phyloP scores from a whole-genome alignment of 208 protist genomes.

The Naegleria fowleri region DNA sequence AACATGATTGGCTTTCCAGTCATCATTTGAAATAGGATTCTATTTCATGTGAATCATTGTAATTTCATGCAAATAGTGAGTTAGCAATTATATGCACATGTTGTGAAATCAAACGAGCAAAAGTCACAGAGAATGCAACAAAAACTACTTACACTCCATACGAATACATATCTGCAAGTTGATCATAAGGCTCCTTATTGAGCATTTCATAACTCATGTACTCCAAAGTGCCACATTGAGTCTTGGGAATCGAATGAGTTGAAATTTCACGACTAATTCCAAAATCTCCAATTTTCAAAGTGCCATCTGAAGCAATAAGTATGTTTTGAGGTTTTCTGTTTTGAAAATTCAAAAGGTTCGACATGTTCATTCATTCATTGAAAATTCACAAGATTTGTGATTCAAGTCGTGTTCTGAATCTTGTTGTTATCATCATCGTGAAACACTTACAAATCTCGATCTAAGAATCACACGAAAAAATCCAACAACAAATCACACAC shows the following conservation, averaged over 20 bases:
- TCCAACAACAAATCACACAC: not conserved
- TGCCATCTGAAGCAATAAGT: not conserved
- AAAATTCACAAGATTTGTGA: no score
- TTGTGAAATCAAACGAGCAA: no score
- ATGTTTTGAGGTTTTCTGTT: conserved; percentile 16
- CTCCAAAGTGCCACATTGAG: not conserved
- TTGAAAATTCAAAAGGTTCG: not conserved
- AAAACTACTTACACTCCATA: not conserved
- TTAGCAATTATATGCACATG: no score
- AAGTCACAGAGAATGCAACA: no score
- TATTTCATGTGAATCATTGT: not conserved
- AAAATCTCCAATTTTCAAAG: conserved; percentile 26
- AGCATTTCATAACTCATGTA: conserved; percentile 26
- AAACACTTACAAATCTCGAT: conserved; percentile 2
- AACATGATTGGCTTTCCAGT: not conserved
- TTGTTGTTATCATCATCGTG: no score
- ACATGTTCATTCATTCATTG: no score
- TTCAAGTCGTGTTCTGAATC: no score
- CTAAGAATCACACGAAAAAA: not conserved
- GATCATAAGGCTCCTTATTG: conserved; percentile 6
- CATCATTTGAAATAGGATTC: conserved; percentile 14
- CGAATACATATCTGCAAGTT: not conserved
- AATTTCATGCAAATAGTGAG: no score
- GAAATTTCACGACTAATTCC: not conserved
- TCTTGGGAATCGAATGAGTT: not conserved